Conservation (phyloP, 805 yeast species). For the Kuraishia piskuri region DNA sequence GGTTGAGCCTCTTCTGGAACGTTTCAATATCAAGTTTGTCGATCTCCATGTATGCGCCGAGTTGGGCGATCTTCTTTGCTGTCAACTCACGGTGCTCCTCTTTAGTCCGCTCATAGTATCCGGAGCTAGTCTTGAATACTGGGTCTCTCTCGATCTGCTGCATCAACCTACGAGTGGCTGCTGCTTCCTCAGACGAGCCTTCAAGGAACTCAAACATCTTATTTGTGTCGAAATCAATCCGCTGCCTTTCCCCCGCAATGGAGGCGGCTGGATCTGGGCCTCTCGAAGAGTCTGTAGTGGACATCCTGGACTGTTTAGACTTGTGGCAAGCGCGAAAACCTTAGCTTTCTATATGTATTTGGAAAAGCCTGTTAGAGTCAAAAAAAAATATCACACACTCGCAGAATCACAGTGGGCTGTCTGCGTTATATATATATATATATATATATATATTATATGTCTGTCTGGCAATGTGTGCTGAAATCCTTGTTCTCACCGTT, state of each 20-base stretch:
- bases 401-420: too few species aligned
- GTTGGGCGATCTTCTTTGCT: constrained; percentile 51
- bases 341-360: too few species aligned
- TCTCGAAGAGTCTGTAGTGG: constrained; percentile 19
- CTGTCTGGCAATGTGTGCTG: not conserved
- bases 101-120: constrained; percentile 51
- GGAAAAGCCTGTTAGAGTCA: too few species aligned
- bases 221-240: constrained; percentile 32
- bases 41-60: constrained; percentile 49
- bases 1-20: constrained; percentile 50
- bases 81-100: constrained; percentile 50
- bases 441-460: too few species aligned
- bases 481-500: not conserved
- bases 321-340: too few species aligned
- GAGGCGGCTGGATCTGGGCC: constrained; percentile 26
- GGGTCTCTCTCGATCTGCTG: constrained; percentile 65
- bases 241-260: constrained; percentile 36
- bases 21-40: constrained; percentile 29
- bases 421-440: too few species aligned
- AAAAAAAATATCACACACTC: too few species aligned
- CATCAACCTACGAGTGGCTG: constrained; percentile 36
- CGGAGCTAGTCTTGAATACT: constrained; percentile 41
- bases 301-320: constrained; percentile 15
- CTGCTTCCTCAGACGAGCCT: constrained; percentile 35
- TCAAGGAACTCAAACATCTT: constrained; percentile 50